These are phyloP conservation scores for Debaryomyces prosopidis DNA, from an alignment of 805 yeast genomes.

Conservation along the genomic window DNA sequence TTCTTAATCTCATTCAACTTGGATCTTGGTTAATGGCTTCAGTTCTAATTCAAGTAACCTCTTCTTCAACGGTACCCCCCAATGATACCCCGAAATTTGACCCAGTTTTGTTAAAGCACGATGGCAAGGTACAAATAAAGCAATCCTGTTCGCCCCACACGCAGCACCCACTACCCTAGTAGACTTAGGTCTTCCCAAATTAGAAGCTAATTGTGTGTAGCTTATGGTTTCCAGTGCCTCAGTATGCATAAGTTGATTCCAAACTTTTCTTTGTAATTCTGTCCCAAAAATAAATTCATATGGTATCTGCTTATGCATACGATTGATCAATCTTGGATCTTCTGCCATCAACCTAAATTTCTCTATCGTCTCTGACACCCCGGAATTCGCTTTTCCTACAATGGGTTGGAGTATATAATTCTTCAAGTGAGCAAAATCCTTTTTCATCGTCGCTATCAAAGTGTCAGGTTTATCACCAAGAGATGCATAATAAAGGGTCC, in stretches of 20 bases:
- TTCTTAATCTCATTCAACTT: no score
- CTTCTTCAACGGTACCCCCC: slow-evolving; percentile 35
- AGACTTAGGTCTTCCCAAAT: slow-evolving; percentile 26
- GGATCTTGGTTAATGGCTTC: background rate
- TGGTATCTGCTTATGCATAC: background rate
- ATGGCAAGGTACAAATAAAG: slow-evolving; percentile 46
- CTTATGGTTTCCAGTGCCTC: slow-evolving; percentile 26
- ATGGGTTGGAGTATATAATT: background rate
- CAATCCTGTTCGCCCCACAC: slow-evolving; percentile 39
- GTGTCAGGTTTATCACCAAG: slow-evolving; percentile 11
- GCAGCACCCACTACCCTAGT: slow-evolving; percentile 43
- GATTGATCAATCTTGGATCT: slow-evolving; percentile 10
- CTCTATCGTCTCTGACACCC: slow-evolving; percentile 7
- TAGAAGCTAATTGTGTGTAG: slow-evolving; percentile 33
- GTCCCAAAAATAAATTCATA: slow-evolving; percentile 37
- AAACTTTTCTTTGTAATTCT: slow-evolving; percentile 34
- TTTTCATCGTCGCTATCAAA: background rate
- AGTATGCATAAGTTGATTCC: slow-evolving; percentile 32
- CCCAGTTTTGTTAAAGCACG: slow-evolving; percentile 33
- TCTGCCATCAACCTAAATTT: slow-evolving; percentile 9
- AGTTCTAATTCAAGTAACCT: slow-evolving; percentile 19
- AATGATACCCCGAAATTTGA: slow-evolving; percentile 37
- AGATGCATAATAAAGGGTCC: slow-evolving; percentile 20
- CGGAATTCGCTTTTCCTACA: background rate
- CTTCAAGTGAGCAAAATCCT: background rate